Percentiles rank a stretch among this genome's conserved stretches.
Evolutionary conservation across 805 yeast genomes (phyloP).

Genomic region (Nakazawaea pomicola): DNA sequence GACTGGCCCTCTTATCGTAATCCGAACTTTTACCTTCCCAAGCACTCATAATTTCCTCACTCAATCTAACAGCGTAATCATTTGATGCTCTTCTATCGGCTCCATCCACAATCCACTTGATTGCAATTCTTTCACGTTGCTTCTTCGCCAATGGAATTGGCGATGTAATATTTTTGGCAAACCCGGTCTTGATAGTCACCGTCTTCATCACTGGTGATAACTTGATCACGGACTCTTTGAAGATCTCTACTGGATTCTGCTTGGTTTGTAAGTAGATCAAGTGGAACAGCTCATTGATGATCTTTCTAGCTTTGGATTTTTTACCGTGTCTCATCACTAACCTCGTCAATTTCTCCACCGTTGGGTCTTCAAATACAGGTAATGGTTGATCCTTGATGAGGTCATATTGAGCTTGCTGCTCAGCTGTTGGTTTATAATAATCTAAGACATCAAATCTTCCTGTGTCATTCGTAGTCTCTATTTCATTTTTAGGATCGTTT

Average conservation of each 20-base stretch:
- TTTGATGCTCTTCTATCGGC: conserved; percentile 72
- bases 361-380: conserved; percentile 64
- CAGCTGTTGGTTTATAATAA: conserved; percentile 49
- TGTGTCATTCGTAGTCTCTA: conserved; percentile 2
- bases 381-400: conserved; percentile 42
- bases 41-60: conserved; percentile 83
- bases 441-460: conserved; percentile 11
- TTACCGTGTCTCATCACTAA: conserved; percentile 91
- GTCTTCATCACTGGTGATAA: conserved; percentile 83
- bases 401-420: conserved; percentile 57
- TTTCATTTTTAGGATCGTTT: conserved; percentile 17
- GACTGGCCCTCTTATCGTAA: conserved; percentile 73
- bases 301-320: conserved; percentile 72
- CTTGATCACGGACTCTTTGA: conserved; percentile 70
- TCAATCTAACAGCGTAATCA: conserved; percentile 81
- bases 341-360: conserved; percentile 72
- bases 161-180: conserved; percentile 74
- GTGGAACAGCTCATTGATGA: conserved; percentile 73
- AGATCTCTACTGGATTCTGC: conserved; percentile 71
- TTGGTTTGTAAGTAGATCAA: conserved; percentile 68
- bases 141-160: conserved; percentile 81
- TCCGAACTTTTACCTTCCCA: conserved; percentile 75
- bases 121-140: conserved; percentile 83
- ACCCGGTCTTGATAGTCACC: conserved; percentile 74
- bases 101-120: conserved; percentile 87